Conservation (phyloP, 2,329 filamentous ascomycete species). For the Diaporthe capsici region DNA sequence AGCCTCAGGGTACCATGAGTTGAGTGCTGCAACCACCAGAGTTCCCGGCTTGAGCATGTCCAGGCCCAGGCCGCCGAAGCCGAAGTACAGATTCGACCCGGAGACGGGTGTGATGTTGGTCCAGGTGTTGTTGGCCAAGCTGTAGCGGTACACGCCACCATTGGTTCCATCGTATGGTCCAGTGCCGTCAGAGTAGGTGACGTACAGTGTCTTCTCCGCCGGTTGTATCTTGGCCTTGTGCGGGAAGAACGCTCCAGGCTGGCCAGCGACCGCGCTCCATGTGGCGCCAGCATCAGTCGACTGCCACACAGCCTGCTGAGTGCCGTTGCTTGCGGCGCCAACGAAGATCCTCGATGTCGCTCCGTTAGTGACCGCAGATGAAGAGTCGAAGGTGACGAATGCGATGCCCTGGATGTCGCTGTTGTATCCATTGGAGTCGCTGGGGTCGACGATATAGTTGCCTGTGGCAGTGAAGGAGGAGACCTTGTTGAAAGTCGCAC, state of each 20-base stretch:
- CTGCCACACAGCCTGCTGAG: conserved; percentile 65
- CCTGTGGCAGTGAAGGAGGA: conserved; percentile 65
- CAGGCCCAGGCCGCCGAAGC: conserved; percentile 69
- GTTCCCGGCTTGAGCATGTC: conserved; percentile 69
- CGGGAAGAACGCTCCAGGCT: conserved; percentile 65
- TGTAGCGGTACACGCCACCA: conserved; percentile 69
- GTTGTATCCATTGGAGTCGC: conserved; percentile 59
- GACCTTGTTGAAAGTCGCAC: conserved; percentile 67
- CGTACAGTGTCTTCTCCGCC: conserved; percentile 66
- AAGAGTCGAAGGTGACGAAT: conserved; percentile 70
- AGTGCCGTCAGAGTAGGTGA: conserved; percentile 67
- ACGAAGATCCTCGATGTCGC: conserved; percentile 71
- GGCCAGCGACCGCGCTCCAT: conserved; percentile 64
- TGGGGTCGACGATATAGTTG: conserved; percentile 61
- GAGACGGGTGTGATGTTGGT: conserved; percentile 69
- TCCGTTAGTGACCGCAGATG: conserved; percentile 59
- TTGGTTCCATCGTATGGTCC: conserved; percentile 70
- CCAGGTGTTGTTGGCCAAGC: conserved; percentile 63
- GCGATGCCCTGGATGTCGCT: conserved; percentile 63
- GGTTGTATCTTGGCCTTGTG: conserved; percentile 68
- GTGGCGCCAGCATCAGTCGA: conserved; percentile 67
- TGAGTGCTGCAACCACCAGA: conserved; percentile 68
- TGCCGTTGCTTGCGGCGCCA: conserved; percentile 66
- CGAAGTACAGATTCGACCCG: conserved; percentile 62
- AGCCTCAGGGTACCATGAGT: conserved; percentile 72